phyloP scores from a whole-genome alignment of 108 stramenopile species.

The Aureococcus anophagefferens region DNA sequence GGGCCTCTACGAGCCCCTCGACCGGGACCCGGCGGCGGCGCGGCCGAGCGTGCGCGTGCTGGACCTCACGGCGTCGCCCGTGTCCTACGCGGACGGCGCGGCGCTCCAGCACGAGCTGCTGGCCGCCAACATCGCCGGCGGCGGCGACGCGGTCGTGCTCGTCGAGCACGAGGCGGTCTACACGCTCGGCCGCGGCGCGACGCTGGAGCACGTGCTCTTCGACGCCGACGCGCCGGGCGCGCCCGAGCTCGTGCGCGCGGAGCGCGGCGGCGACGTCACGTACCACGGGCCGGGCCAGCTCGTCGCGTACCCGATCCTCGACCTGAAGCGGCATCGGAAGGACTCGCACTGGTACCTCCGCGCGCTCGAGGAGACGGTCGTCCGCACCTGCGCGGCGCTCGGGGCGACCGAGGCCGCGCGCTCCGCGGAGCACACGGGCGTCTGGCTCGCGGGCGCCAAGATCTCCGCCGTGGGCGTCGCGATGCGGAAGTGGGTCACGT shows the following conservation, averaged over 20 bases:
- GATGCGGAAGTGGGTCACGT: slow-evolving; percentile 82
- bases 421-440: slow-evolving; percentile 51
- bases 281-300: slow-evolving; percentile 97
- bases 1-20: too few relatives aligned
- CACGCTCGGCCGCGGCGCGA: slow-evolving; percentile 86
- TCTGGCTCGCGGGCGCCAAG: slow-evolving; percentile 78
- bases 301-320: slow-evolving; percentile 82
- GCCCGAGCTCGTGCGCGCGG: slow-evolving; percentile 49
- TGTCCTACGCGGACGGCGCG: too few relatives aligned
- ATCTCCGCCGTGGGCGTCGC: slow-evolving; percentile 85
- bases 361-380: slow-evolving; percentile 74
- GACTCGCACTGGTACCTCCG: slow-evolving; percentile 96
- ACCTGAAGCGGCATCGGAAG: slow-evolving; percentile 71
- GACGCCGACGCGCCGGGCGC: slow-evolving; percentile 7
- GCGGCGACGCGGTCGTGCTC: slow-evolving; percentile 49
- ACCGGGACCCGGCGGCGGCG: too few relatives aligned
- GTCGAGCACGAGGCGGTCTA: slow-evolving; percentile 91
- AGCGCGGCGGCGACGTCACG: slow-evolving; percentile 93
- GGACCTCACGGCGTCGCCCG: too few relatives aligned
- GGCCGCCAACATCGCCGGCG: neutral
- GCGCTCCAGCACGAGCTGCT: too few relatives aligned
- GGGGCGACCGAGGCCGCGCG: neutral
- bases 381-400: slow-evolving; percentile 19
- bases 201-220: slow-evolving; percentile 27
- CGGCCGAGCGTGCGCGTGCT: too few relatives aligned